Evolutionary conservation across 441 rosid species (phyloP).

Genomic region (Arabidopsis lyrata): DNA sequence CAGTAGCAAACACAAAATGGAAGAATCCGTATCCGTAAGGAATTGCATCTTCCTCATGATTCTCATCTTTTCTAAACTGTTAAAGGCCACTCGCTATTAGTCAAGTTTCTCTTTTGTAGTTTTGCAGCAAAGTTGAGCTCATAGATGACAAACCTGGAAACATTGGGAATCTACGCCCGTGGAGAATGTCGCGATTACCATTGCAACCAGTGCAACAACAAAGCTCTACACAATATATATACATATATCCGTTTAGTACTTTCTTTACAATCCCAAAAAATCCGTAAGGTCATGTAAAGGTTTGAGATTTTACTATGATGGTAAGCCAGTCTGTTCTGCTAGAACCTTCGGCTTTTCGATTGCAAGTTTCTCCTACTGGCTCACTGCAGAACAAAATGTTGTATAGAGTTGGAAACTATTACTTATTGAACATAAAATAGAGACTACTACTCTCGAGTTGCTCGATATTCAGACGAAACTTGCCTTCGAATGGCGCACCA

Average conservation of each 20-base stretch:
- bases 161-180: constrained; percentile 94
- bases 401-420: not conserved
- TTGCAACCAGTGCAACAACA: constrained; percentile 80
- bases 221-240: constrained; percentile 64
- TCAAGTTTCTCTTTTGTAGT: not conserved
- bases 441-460: not conserved
- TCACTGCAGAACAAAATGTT: constrained; percentile 65
- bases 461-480: constrained; percentile 6
- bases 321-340: constrained; percentile 90
- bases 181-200: constrained; percentile 94
- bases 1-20: constrained; percentile 96
- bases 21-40: constrained; percentile 98
- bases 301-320: constrained; percentile 64
- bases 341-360: constrained; percentile 79
- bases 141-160: constrained; percentile 71
- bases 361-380: constrained; percentile 88
- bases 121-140: not conserved
- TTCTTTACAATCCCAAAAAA: not conserved
- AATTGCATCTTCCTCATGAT: constrained; percentile 61
- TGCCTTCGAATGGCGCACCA: constrained; percentile 98
- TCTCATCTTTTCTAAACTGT: constrained; percentile 58
- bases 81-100: constrained; percentile 41
- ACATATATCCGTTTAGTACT: not conserved
- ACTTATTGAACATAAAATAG: constrained; percentile 2
- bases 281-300: not conserved